These are phyloP conservation scores for Chalciporus chontae DNA, from an alignment of 768 basidiomycete genomes.

Conservation along the genomic window DNA sequence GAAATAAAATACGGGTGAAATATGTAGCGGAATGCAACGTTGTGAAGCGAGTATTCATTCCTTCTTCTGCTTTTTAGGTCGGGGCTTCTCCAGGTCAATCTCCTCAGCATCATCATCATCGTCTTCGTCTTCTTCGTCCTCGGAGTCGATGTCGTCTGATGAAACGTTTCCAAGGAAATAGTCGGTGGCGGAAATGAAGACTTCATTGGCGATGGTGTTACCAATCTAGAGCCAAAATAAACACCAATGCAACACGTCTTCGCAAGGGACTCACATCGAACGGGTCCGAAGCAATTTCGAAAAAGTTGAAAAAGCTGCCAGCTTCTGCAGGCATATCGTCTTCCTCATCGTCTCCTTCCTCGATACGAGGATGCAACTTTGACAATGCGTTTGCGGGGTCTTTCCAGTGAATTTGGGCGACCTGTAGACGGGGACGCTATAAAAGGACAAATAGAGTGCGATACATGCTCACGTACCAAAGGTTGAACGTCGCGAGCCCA, in stretches of 20 bases:
- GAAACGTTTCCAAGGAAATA: constrained; percentile 71
- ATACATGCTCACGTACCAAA: constrained; percentile 44
- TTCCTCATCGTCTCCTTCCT: constrained; percentile 50
- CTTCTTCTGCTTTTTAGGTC: constrained; percentile 65
- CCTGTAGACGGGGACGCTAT: constrained; percentile 35
- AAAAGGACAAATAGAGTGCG: background rate
- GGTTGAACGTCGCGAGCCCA: constrained; percentile 73
- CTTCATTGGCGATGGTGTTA: constrained; percentile 65
- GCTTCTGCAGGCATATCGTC: constrained; percentile 59
- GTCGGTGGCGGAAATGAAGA: constrained; percentile 79
- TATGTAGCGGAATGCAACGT: constrained; percentile 14
- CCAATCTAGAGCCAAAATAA: constrained; percentile 52
- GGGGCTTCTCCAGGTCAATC: constrained; percentile 85
- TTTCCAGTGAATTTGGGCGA: constrained; percentile 77
- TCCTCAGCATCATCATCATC: constrained; percentile 80
- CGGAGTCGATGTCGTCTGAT: constrained; percentile 58
- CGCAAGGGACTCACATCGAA: constrained; percentile 52
- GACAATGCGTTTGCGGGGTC: constrained; percentile 72
- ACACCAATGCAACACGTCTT: background rate
- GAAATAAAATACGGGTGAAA: constrained; percentile 26
- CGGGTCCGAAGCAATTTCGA: constrained; percentile 62
- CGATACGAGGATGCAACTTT: constrained; percentile 68
- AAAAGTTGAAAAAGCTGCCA: constrained; percentile 89
- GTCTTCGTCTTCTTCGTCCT: constrained; percentile 65
- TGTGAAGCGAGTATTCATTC: constrained; percentile 22